Base-by-base conservation (phyloP, 2,329 filamentous ascomycete species). In the Chrysoporthe austroafricana region DNA sequence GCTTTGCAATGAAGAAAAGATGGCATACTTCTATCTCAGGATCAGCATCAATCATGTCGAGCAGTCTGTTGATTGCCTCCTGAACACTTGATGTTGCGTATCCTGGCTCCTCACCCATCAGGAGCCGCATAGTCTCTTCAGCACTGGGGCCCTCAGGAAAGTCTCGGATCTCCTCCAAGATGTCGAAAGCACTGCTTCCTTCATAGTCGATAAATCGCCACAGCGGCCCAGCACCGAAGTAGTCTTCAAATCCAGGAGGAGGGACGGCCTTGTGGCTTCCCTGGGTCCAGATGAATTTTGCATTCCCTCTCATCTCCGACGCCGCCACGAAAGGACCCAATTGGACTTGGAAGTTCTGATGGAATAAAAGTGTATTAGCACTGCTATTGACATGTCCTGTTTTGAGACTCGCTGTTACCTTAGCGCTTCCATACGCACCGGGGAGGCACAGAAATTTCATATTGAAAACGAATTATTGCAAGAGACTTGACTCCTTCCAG, bases 361-460 rank as follows among this genome's bases (percentile, higher is more conserved):
- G 50, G 21, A 57, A 58, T 34, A 2, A 21, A 5, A 34, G 32
- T 60, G 60, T 66, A 56, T 18, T 39, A 46, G 32, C 8, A 8
- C 46, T 26, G 48, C 39, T 1, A 9, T 16, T n/a, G 3, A 14
- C 32, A 32, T 21, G 11, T n/a, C 32, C 13, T 14, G 21, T 16
- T 13, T 32, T 16, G 39, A 42, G 14, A 5, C 7, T 18, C 6
- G 16, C 26, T 13, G 4, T 21, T 78, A 85, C 84, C 71, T 83
- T 81, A 62, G 85, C 82, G 77, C 84, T 88, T 64, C 86, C 85
- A 73, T 84, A 88, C 32, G 86, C 84, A 70, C 86, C 86, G 44
- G 85, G 85, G 9, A 88, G 79, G 73, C 86, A 88, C 43, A 88
- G 76, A 63, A 88, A 84, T 72, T 79, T 85, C 85, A 88, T 87